Conservation (phyloP, 352 stramenopile species). For the Globisporangium rhizosaccharum region DNA sequence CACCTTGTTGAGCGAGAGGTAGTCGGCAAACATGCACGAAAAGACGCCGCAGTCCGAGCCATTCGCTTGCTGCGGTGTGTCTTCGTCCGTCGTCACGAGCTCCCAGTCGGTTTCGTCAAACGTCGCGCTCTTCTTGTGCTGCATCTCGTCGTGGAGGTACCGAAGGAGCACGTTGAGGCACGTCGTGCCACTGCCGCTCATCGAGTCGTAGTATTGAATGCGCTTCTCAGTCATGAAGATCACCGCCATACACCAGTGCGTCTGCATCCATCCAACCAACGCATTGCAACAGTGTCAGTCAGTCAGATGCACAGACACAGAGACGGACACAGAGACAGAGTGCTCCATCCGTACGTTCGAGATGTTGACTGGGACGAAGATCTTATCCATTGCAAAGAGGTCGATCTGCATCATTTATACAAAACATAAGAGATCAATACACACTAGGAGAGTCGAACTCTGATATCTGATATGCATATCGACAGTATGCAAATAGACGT, state of each 20-base stretch:
- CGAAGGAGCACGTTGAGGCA: constrained; percentile 68
- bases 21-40: constrained; percentile 85
- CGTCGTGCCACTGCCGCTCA: constrained; percentile 59
- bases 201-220: constrained; percentile 89
- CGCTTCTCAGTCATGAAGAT: constrained; percentile 85
- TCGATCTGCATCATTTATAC: constrained; percentile 43
- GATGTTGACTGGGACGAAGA: constrained; percentile 86
- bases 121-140: constrained; percentile 78
- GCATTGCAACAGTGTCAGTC: constrained; percentile 1
- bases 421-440: neutral
- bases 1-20: constrained; percentile 60
- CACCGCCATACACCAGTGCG: constrained; percentile 83
- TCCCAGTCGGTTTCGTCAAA: constrained; percentile 63
- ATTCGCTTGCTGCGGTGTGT: constrained; percentile 76
- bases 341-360: constrained; percentile 49
- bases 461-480: neutral
- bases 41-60: constrained; percentile 84
- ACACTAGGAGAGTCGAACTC: neutral
- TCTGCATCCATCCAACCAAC: constrained; percentile 25
- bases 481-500: neutral
- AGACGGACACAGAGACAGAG: too few species aligned
- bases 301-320: neutral
- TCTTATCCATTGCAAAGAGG: constrained; percentile 88
- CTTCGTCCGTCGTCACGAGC: constrained; percentile 47
- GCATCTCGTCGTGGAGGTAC: constrained; percentile 81